phyloP scores from a whole-genome alignment of 345 rosid species.

The Ceriops zippeliana region DNA sequence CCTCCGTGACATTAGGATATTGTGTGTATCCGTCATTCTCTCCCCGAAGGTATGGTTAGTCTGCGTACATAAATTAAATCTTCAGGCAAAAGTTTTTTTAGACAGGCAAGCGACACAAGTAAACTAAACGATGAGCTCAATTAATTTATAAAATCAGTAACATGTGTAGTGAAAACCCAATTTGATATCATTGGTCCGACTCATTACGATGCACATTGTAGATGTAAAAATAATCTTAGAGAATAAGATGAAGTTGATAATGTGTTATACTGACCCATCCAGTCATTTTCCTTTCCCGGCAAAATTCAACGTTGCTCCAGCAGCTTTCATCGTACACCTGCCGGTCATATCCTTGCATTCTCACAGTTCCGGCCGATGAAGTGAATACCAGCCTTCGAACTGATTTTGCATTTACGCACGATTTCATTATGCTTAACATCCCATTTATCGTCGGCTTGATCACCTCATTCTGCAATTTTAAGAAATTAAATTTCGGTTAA shows the following conservation, averaged over 20 bases:
- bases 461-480: slow-evolving; percentile 64
- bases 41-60: too few relatives aligned
- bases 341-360: slow-evolving; percentile 48
- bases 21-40: too few relatives aligned
- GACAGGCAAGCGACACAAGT: too few relatives aligned
- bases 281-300: slow-evolving; percentile 62
- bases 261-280: slow-evolving; percentile 64
- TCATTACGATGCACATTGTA: too few relatives aligned
- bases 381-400: slow-evolving; percentile 69
- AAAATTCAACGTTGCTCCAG: slow-evolving; percentile 81
- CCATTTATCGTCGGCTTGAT: slow-evolving; percentile 84
- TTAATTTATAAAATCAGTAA: too few relatives aligned
- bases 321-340: slow-evolving; percentile 54
- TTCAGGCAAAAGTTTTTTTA: too few relatives aligned
- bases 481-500: neutral
- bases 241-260: neutral
- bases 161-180: too few relatives aligned
- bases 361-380: slow-evolving; percentile 87
- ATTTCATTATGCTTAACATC: slow-evolving; percentile 62
- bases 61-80: too few relatives aligned
- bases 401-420: slow-evolving; percentile 66
- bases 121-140: too few relatives aligned
- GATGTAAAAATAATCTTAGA: too few relatives aligned
- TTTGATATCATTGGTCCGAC: too few relatives aligned
- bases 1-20: too few relatives aligned